Percentiles rank a stretch among this genome's conserved stretches.
Conservation (phyloP, 139 green algal species). For the Chlorella sp. region DNA sequence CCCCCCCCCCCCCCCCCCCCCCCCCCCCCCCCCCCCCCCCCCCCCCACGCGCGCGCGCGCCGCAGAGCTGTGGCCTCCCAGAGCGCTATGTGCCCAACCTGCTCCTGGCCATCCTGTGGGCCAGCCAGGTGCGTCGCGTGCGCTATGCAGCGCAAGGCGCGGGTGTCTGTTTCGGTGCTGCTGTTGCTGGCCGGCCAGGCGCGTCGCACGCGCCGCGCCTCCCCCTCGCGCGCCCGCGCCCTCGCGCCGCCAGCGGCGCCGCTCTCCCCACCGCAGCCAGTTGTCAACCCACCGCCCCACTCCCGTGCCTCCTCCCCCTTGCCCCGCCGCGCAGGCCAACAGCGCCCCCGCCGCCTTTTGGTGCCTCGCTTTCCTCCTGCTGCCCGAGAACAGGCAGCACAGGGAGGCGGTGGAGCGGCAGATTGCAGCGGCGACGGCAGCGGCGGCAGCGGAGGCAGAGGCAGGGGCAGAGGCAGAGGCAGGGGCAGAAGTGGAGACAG, state of each 20-base stretch:
- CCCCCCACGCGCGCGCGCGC: background rate
- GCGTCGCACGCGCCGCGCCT: too few relatives aligned
- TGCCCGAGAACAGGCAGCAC: constrained; percentile 56
- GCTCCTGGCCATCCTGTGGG: constrained; percentile 76
- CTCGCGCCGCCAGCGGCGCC: too few relatives aligned
- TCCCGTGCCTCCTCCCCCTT: background rate
- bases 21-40: background rate
- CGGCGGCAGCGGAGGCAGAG: background rate
- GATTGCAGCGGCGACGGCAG: background rate
- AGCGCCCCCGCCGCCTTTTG: constrained; percentile 67
- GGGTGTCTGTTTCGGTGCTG: background rate
- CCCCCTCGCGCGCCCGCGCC: too few relatives aligned
- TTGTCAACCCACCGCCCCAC: background rate
- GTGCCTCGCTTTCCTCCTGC: constrained; percentile 65
- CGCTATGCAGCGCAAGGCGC: background rate
- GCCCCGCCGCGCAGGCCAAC: constrained; percentile 54
- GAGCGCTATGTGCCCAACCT: constrained; percentile 57
- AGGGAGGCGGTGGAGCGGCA: background rate
- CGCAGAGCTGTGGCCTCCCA: constrained; percentile 46
- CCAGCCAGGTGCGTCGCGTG: constrained; percentile 38
- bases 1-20: background rate
- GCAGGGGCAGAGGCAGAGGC: background rate
- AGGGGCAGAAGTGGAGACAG: too few relatives aligned
- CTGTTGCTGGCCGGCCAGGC: background rate
- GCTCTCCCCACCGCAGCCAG: too few relatives aligned